Evolutionary conservation across 495 filamentous ascomycete genomes (phyloP), one percentile per base, ranked within the genome.

Genomic region (Xylaria telfairii): DNA sequence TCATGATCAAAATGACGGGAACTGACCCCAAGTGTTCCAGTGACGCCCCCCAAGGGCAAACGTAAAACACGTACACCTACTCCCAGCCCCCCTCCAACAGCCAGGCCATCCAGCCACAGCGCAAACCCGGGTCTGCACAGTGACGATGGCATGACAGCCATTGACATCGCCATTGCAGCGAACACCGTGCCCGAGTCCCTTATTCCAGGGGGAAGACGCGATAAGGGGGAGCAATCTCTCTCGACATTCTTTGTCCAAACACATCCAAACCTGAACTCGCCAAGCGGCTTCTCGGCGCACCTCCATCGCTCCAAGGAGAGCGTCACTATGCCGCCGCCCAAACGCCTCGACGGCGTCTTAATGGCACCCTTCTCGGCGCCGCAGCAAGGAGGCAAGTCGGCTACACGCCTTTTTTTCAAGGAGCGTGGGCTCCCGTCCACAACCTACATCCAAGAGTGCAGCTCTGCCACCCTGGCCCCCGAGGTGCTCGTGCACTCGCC

Each of bases 391-490:
- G 57, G 60, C 21, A 26, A 41, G 39, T 37, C 1, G 53, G 57
- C 24, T 32, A 30, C 21, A 39, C n/a, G 68, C 61, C 10, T 6
- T 0, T 71, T 57, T 51, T 71, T 46, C 62, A 28, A 49, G 15
- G 69, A 71, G 42, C 61, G 69, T 1, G 69, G 69, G 6, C 49
- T 71, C 0, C 61, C 69, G 8, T 60, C 69, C 3, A 13, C 30
- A 9, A 7, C 42, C 1, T 62, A 61, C 30, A 15, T 69, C 28
- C 42, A 68, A 19, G 46, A 68, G 42, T 46, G 66, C 3, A 53
- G 54, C 15, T 68, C 66, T 17, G 65, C 65, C 13, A 67, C 21
- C 7, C 32, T 37, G 24, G 17, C 17, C 44, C 1, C 51, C 26
- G 30, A 54, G 0, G 24, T 70, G 15, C 32, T 61, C 0, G 68